These are phyloP conservation scores for Madurella fahalii DNA, from an alignment of 2,329 filamentous ascomycete genomes.

Conservation along the genomic window DNA sequence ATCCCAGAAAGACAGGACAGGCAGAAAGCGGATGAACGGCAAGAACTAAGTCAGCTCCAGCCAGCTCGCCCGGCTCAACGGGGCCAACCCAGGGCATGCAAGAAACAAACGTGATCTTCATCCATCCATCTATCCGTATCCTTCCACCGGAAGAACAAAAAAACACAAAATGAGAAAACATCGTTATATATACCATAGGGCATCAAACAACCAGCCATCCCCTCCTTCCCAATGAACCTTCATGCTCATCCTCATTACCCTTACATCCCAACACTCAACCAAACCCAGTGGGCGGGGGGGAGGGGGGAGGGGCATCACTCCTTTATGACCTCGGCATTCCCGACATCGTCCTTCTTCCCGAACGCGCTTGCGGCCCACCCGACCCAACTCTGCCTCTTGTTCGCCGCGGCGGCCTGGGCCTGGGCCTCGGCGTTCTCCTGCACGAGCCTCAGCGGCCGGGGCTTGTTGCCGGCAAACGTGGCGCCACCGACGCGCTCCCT, in stretches of 20 bases:
- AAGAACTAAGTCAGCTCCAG: neutral
- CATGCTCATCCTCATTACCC: neutral
- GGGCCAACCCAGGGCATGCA: no score
- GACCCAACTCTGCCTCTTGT: slow-evolving; percentile 63
- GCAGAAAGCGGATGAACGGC: neutral
- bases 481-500: slow-evolving; percentile 45
- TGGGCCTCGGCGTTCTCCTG: slow-evolving; percentile 64
- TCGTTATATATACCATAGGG: neutral
- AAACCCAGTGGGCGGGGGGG: no score
- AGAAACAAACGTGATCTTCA: neutral
- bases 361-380: slow-evolving; percentile 48
- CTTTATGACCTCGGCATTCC: slow-evolving; percentile 24
- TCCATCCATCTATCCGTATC: neutral
- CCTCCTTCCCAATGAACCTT: no score
- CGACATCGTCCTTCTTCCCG: slow-evolving; percentile 37
- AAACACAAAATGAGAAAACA: neutral
- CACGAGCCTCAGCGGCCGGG: slow-evolving; percentile 80
- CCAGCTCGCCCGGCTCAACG: no score
- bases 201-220: neutral
- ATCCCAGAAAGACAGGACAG: neutral
- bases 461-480: slow-evolving; percentile 65
- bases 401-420: slow-evolving; percentile 41
- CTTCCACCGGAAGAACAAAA: neutral
- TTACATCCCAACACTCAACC: neutral
- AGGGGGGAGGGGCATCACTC: no score